These are phyloP conservation scores for Ophiostoma sp. DNA, from an alignment of 2,329 filamentous ascomycete species.

Conservation along the genomic window DNA sequence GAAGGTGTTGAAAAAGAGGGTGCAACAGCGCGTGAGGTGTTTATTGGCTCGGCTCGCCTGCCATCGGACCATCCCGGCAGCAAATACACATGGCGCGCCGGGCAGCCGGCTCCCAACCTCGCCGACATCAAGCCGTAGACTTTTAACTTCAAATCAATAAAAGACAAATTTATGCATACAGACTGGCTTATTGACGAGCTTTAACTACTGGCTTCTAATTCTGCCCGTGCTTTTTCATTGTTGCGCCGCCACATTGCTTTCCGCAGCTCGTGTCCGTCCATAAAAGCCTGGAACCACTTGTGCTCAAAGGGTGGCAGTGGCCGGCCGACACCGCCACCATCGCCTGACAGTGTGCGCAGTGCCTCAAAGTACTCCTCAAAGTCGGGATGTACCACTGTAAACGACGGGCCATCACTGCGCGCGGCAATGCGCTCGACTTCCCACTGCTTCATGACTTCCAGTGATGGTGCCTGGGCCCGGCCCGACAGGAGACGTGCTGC, in stretches of 20 bases:
- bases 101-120: conserved; percentile 16
- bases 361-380: conserved; percentile 62
- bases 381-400: conserved; percentile 53
- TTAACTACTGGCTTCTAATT: neutral
- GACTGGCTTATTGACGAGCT: neutral
- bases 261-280: conserved; percentile 15
- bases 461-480: conserved; percentile 44
- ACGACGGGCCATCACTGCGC: conserved; percentile 52
- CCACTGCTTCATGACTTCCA: conserved; percentile 49
- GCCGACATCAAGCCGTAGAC: conserved; percentile 13
- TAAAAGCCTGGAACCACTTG: conserved; percentile 10
- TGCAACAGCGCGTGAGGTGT: conserved; percentile 22
- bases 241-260: conserved; percentile 16
- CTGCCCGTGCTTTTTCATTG: conserved; percentile 7
- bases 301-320: neutral
- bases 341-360: conserved; percentile 45
- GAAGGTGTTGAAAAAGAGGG: conserved; percentile 13
- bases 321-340: conserved; percentile 25
- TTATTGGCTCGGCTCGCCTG: conserved; percentile 16
- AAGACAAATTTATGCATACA: neutral
- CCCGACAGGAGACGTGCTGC: conserved; percentile 41
- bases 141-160: too few species aligned
- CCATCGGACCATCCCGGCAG: conserved; percentile 14
- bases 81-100: conserved; percentile 19
- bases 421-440: conserved; percentile 49